Conservation (phyloP, 352 stramenopile species). For the Pythium phragmiticola region DNA sequence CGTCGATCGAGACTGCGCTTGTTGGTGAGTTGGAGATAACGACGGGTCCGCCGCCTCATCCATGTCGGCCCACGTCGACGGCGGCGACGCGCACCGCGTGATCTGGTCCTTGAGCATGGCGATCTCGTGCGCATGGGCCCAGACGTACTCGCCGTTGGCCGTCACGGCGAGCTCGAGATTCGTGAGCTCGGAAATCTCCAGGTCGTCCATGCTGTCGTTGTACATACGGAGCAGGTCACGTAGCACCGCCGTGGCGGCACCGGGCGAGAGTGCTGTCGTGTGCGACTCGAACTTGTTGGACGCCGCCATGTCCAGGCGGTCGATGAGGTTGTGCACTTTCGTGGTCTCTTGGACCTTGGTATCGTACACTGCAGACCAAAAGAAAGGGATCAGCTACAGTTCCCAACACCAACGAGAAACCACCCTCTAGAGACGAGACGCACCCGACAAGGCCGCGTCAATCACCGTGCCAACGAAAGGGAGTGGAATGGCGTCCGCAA, state of each 20-base stretch:
- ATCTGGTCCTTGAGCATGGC: slow-evolving; percentile 11
- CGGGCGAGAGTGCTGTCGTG: not conserved
- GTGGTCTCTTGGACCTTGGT: not conserved
- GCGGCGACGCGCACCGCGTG: slow-evolving; percentile 6
- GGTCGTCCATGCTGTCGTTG: slow-evolving; percentile 14
- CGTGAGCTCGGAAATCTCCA: slow-evolving; percentile 10
- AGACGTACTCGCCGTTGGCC: slow-evolving; percentile 15
- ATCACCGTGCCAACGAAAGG: not conserved
- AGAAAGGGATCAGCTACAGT: not conserved
- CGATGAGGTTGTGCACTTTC: slow-evolving; percentile 10
- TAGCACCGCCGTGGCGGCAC: not conserved
- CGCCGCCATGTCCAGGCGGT: slow-evolving; percentile 1
- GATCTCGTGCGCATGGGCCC: slow-evolving; percentile 15
- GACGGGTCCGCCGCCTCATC: not conserved
- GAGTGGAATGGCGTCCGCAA: not conserved
- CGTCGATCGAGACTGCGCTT: not conserved
- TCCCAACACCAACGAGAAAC: not conserved
- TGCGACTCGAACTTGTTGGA: slow-evolving; percentile 10
- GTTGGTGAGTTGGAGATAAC: not conserved
- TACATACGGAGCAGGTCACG: slow-evolving; percentile 8
- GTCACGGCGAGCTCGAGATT: slow-evolving; percentile 13
- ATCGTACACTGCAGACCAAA: not conserved
- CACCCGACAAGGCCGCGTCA: slow-evolving; percentile 3
- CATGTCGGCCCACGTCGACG: slow-evolving; percentile 6
- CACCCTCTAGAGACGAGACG: not conserved